Evolutionary conservation across 352 stramenopile species (phyloP).

Genomic region (Plasmopara viticola): DNA sequence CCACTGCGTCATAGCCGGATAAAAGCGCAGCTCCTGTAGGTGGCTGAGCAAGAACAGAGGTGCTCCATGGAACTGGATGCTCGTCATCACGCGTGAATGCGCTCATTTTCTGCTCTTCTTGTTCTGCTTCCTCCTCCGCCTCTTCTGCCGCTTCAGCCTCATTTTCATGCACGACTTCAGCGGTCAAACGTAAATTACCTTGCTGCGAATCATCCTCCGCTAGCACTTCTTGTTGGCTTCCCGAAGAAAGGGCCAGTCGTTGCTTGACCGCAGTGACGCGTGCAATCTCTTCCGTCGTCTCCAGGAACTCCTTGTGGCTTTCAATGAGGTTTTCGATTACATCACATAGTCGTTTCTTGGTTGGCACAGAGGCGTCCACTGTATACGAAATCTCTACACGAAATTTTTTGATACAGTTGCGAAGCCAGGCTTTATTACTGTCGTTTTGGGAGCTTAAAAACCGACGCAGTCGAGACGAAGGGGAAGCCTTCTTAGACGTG

Average conservation of each 20-base stretch:
- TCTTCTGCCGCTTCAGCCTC: conserved; percentile 85
- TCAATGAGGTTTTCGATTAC: conserved; percentile 55
- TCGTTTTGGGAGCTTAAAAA: conserved; percentile 51
- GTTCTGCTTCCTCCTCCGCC: conserved; percentile 84
- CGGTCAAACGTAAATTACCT: conserved; percentile 66
- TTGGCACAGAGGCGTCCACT: conserved; percentile 53
- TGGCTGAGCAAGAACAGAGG: conserved; percentile 33
- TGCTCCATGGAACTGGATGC: conserved; percentile 76
- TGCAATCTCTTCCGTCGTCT: conserved; percentile 37
- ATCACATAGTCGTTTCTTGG: conserved; percentile 64
- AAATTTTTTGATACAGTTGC: conserved; percentile 66
- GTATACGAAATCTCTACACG: conserved; percentile 78
- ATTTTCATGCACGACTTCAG: conserved; percentile 88
- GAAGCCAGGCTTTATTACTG: conserved; percentile 41
- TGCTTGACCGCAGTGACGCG: conserved; percentile 55
- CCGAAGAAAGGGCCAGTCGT: conserved; percentile 53
- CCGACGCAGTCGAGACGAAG: conserved; percentile 45
- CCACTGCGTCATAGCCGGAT: conserved; percentile 14
- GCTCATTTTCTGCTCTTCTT: conserved; percentile 89
- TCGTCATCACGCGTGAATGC: conserved; percentile 87
- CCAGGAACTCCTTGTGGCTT: conserved; percentile 56
- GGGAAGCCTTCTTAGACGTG: conserved; percentile 18
- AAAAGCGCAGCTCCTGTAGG: conserved; percentile 10
- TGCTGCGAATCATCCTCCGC: conserved; percentile 39
- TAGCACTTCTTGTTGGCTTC: background rate